Percentiles rank a stretch among this genome's conserved stretches.
Evolutionary conservation across 495 filamentous ascomycete genomes (phyloP).

Genomic region (Pseudoneurospora amorphoporcata): DNA sequence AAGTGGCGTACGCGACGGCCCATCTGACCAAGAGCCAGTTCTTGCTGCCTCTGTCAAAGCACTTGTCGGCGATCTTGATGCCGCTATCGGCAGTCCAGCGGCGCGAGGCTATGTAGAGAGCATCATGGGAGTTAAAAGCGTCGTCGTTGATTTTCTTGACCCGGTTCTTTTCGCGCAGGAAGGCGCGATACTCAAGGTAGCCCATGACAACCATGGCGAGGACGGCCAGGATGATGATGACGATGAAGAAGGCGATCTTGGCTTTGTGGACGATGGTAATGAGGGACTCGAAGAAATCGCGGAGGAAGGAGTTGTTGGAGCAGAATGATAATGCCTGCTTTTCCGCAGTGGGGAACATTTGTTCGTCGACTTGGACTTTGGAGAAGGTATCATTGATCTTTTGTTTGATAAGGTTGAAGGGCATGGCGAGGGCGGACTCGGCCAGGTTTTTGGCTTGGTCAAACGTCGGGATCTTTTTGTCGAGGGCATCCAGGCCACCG

Average conservation of each 20-base stretch:
- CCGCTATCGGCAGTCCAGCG: slow-evolving; percentile 63
- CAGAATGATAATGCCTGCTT: slow-evolving; percentile 83
- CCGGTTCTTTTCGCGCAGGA: slow-evolving; percentile 59
- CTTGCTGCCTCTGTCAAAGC: slow-evolving; percentile 37
- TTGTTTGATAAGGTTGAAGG: slow-evolving; percentile 68
- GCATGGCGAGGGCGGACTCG: slow-evolving; percentile 55
- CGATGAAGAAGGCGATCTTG: slow-evolving; percentile 61
- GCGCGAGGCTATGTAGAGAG: slow-evolving; percentile 76
- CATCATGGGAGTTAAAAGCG: slow-evolving; percentile 70
- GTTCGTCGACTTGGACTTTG: slow-evolving; percentile 59
- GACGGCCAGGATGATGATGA: slow-evolving; percentile 59
- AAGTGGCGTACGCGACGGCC: slow-evolving; percentile 79
- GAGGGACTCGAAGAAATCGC: slow-evolving; percentile 73
- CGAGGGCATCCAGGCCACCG: slow-evolving; percentile 53
- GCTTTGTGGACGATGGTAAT: slow-evolving; percentile 49
- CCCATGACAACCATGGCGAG: slow-evolving; percentile 67
- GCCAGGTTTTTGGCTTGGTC: slow-evolving; percentile 70
- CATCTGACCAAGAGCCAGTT: slow-evolving; percentile 67
- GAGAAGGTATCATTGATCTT: slow-evolving; percentile 56
- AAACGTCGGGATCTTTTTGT: slow-evolving; percentile 72
- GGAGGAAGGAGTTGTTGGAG: slow-evolving; percentile 70
- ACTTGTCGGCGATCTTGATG: slow-evolving; percentile 59
- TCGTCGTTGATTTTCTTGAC: slow-evolving; percentile 54
- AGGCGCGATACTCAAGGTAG: slow-evolving; percentile 69
- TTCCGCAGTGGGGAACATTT: slow-evolving; percentile 64